Evolutionary conservation across 257 asterid genomes (phyloP), one percentile per base, ranked within the genome.

Genomic region (Solanum ossicruentum): DNA sequence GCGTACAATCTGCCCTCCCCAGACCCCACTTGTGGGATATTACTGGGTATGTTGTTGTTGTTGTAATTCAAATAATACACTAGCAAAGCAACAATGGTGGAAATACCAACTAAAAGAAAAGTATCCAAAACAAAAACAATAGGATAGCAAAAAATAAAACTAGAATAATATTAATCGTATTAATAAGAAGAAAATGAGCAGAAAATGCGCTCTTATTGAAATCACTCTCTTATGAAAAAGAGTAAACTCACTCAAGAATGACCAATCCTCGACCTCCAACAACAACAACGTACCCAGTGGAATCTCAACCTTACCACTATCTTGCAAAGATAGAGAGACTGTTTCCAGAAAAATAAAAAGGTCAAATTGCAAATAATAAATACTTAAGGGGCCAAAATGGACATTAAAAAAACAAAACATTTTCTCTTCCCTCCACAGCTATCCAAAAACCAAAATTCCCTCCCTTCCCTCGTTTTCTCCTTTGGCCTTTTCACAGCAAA

Each of bases 371-470:
- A 10, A 85, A 1, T 21, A 65, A 57, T 79, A 26, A 17, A 17
- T 20, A 82, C 3, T 8, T 0, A 0, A 56, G 71, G 92, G 92
- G 60, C 88, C 61, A 82, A 7, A 88, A 2, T 85, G 93, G 82
- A 90, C 8, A n/a, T 8, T 1, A 12, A 36, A 15, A 77, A 21
- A 83, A 41, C 0, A 51, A 26, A 23, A 12, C 20, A 26, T 70
- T 84, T 55, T 41, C 61, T 58, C 90, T 92, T 96, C 97, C 99
- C 99, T 93, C 97, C 99, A 93, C 94, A 92, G 87, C 93, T 84
- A 88, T 92, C 95, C 93, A 77, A 93, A 63, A 94, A 93, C 97
- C 90, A 96, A 94, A 94, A 90, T 93, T 94, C 94, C 98, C 98
- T 93, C 98, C 94, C 93, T 94, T 93, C 95, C 95, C 93, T 91